Evolutionary conservation across 805 yeast species (phyloP).

Genomic region (Hanseniaspora lachancei): DNA sequence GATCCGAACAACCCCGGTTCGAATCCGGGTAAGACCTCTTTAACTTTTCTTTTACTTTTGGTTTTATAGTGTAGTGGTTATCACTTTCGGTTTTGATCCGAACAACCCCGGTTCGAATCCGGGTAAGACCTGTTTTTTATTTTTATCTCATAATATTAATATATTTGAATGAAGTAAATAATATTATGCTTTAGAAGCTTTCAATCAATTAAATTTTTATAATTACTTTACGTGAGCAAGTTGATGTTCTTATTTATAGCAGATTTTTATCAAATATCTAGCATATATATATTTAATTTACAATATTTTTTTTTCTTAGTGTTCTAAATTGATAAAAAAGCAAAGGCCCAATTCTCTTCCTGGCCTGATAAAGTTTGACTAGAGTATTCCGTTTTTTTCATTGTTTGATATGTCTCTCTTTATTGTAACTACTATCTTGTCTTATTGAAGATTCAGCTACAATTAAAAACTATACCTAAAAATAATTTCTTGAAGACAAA

Average conservation of each 20-base stretch:
- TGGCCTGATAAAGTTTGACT: background rate
- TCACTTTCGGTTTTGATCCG: constrained; percentile 52
- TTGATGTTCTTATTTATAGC: too few species aligned
- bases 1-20: constrained; percentile 68
- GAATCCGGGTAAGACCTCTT: constrained; percentile 71
- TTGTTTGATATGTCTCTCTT: background rate
- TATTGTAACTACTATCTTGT: too few species aligned
- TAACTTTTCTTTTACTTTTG: background rate
- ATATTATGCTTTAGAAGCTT: too few species aligned
- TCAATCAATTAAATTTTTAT: too few species aligned
- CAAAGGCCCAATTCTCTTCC: background rate
- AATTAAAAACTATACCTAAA: too few species aligned
- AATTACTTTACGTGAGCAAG: too few species aligned
- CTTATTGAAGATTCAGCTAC: too few species aligned
- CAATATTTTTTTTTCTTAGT: background rate
- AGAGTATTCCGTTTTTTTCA: background rate
- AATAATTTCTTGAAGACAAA: background rate
- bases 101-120: constrained; percentile 76
- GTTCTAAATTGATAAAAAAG: background rate
- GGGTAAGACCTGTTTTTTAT: constrained; percentile 53
- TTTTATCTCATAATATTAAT: too few species aligned
- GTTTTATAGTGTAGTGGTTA: constrained; percentile 46
- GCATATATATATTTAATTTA: background rate
- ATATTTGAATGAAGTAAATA: too few species aligned
- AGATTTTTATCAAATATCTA: background rate